A percentile compares a stretch with the other conserved stretches of the same genome.
Conservation (phyloP, 2,329 filamentous ascomycete species). For the Dothistroma pini region DNA sequence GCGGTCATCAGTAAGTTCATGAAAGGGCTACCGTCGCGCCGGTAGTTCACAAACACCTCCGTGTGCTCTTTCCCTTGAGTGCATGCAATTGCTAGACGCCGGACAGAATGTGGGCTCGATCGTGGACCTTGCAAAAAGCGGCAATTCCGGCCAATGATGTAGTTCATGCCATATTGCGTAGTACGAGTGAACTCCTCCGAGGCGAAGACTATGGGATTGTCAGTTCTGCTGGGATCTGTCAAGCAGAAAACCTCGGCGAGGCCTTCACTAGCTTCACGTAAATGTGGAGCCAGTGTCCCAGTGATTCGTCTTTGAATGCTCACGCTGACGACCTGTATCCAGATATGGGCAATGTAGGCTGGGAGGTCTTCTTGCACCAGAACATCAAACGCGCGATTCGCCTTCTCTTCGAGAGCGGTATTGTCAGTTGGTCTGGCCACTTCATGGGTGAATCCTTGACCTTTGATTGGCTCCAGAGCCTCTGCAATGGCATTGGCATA, state of each 20-base stretch:
- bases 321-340: conserved; percentile 65
- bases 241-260: conserved; percentile 74
- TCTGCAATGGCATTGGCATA: conserved; percentile 68
- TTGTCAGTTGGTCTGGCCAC: conserved; percentile 55
- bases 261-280: conserved; percentile 68
- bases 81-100: conserved; percentile 60
- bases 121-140: conserved; percentile 73
- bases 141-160: conserved; percentile 72
- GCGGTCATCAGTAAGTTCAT: conserved; percentile 75
- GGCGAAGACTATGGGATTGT: conserved; percentile 74
- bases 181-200: conserved; percentile 73
- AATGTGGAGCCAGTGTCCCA: conserved; percentile 60
- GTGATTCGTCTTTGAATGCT: conserved; percentile 66
- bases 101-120: conserved; percentile 61
- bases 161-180: conserved; percentile 70
- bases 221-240: conserved; percentile 67
- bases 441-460: conserved; percentile 53
- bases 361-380: conserved; percentile 66
- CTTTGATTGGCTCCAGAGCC: conserved; percentile 55
- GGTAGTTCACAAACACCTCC: conserved; percentile 71
- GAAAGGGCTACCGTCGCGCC: conserved; percentile 71
- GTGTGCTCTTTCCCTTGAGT: conserved; percentile 64
- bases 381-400: conserved; percentile 60
- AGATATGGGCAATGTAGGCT: conserved; percentile 66
- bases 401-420: conserved; percentile 57